phyloP scores from a whole-genome alignment of 345 rosid species.

The Rhodamnia argentea region DNA sequence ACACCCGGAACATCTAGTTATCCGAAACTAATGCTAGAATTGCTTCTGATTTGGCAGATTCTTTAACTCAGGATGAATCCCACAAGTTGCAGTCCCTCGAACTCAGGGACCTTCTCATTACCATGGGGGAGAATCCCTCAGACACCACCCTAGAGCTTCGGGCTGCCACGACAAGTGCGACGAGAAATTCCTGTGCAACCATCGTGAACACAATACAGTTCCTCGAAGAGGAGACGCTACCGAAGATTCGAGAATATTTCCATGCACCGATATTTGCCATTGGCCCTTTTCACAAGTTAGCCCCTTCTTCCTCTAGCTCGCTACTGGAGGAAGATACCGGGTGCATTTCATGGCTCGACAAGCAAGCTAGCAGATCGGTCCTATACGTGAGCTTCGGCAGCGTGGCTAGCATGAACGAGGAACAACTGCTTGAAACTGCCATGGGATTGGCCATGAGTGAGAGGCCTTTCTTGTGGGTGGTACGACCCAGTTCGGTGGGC shows the following conservation, averaged over 20 bases:
- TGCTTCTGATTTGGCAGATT: slow-evolving; percentile 5
- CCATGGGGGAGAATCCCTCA: background rate
- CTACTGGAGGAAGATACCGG: slow-evolving; percentile 3
- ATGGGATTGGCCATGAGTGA: slow-evolving; percentile 15
- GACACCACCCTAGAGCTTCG: background rate
- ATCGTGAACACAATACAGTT: slow-evolving; percentile 11
- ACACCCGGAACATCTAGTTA: background rate
- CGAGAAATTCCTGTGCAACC: slow-evolving; percentile 6
- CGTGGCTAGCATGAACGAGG: slow-evolving; percentile 9
- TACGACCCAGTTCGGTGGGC: slow-evolving; percentile 5
- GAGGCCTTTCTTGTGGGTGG: slow-evolving; percentile 22
- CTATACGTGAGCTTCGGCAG: slow-evolving; percentile 21
- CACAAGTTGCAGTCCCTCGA: slow-evolving; percentile 1
- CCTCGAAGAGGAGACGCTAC: slow-evolving; percentile 6
- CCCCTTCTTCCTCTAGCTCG: background rate
- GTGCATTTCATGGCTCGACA: slow-evolving; percentile 19
- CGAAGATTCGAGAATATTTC: background rate
- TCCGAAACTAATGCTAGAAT: background rate
- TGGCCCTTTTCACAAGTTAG: slow-evolving; percentile 14
- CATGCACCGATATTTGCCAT: slow-evolving; percentile 1
- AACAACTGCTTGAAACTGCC: slow-evolving; percentile 9
- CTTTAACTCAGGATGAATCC: background rate
- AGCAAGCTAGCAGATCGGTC: slow-evolving; percentile 7
- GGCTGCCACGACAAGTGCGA: background rate
- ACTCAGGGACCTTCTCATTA: slow-evolving; percentile 3